A percentile compares a stretch with the other conserved stretches of the same genome.
Conservation (phyloP, 192 early-diverging fungal species). For the Martensiomyces pterosporus region DNA sequence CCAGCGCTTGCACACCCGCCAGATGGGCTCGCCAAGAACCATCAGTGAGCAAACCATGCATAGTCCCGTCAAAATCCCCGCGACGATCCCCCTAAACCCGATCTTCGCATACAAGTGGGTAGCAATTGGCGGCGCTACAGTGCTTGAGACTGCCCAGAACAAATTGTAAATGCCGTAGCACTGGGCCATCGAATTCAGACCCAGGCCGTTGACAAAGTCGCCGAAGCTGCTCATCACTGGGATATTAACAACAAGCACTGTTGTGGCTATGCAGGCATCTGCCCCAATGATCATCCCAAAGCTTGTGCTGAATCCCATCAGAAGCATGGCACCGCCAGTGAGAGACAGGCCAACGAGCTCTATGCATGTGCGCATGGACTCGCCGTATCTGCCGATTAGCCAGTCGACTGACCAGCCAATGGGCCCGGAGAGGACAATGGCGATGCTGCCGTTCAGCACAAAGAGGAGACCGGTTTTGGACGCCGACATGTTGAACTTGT, state of each 20-base stretch:
- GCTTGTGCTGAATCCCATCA: slow-evolving; percentile 30
- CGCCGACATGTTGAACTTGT: slow-evolving; percentile 20
- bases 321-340: slow-evolving; percentile 16
- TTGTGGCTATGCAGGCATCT: slow-evolving; percentile 13
- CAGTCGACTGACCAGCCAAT: slow-evolving; percentile 24
- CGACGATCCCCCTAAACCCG: slow-evolving; percentile 24
- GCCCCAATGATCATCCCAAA: slow-evolving; percentile 22
- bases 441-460: slow-evolving; percentile 29
- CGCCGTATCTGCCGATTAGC: slow-evolving; percentile 23
- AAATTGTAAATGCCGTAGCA: slow-evolving; percentile 40
- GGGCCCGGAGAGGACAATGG: slow-evolving; percentile 27
- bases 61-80: slow-evolving; percentile 19
- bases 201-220: slow-evolving; percentile 43
- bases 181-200: slow-evolving; percentile 42
- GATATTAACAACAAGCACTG: slow-evolving; percentile 27
- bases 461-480: slow-evolving; percentile 32
- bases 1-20: neutral
- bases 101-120: slow-evolving; percentile 37
- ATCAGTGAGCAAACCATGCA: slow-evolving; percentile 17
- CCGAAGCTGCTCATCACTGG: slow-evolving; percentile 51
- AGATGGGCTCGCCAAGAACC: slow-evolving; percentile 8
- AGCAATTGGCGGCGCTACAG: slow-evolving; percentile 36
- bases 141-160: slow-evolving; percentile 36
- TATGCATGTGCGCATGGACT: slow-evolving; percentile 22
- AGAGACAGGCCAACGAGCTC: slow-evolving; percentile 18